Base-by-base conservation (phyloP, 2,329 filamentous ascomycete species). In the Penicillium sp. region DNA sequence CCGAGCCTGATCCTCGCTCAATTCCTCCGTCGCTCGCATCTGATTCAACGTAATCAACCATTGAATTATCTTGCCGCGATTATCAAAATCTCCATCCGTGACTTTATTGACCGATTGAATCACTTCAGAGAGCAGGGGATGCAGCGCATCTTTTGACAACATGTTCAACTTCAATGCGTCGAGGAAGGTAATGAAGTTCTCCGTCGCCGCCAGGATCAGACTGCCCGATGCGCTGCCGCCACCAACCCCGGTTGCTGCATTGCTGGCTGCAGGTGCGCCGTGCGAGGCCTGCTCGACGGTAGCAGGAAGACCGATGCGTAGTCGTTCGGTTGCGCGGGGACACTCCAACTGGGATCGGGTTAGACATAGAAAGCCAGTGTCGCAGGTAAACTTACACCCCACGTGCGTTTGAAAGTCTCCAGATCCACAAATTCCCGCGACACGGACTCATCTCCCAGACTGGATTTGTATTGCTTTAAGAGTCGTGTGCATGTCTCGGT, bases 41-140 rank as follows among this genome's bases (percentile, higher is more conserved):
- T 96, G 91, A 67, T 98, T 98, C 56, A 98, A 77, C 6, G 89
- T 87, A 63, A 98, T 98, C 58, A 98, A 79, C 93, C 93, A 98
- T 69, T 96, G 91, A 49, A 98, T 90, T 61, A 98, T 97, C 79
- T 97, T 97, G 61, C 88, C 90, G 59, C 95, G 86, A 66, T 86
- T 91, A 60, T 97, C 91, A 67, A 98, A 98, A 63, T 97, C 92
- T 55, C 86, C 82, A 67, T 95, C 90, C 3, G 92, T 96, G 56
- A 98, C 93, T 66, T 95, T 93, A 73, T 97, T 97, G 57, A 96
- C 92, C 2, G 89, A 91, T 65, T 96, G 92, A 54, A 98, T 98
- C 15, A 96, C 89, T 62, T 97, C 93, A 1, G 91, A 92, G 2
- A 98, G 79, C 18, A 98, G 77, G 3, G 93, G 93, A 66, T 98